A percentile compares a stretch with the other conserved stretches of the same genome.
These are phyloP conservation scores for Teratosphaeria epicoccoides DNA, from an alignment of 2,329 filamentous ascomycete genomes.

Conservation along the genomic window DNA sequence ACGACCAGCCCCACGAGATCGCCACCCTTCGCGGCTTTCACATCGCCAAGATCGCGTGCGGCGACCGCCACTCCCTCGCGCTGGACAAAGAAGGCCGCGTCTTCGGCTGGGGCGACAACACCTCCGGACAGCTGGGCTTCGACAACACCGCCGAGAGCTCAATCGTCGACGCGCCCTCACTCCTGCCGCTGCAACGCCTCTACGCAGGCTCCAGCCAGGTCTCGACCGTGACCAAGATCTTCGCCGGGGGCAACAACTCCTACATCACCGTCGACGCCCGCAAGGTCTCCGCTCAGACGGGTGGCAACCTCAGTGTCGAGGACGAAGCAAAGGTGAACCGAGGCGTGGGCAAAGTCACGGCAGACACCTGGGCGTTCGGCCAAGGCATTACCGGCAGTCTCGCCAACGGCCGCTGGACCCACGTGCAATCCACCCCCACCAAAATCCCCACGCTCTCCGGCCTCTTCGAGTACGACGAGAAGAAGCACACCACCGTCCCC, in stretches of 20 bases:
- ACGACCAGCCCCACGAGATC: constrained; percentile 75
- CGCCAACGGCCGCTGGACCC: constrained; percentile 81
- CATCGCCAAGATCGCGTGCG: constrained; percentile 65
- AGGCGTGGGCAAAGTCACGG: constrained; percentile 47
- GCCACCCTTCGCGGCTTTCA: constrained; percentile 58
- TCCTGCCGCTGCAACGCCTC: constrained; percentile 59
- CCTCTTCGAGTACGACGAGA: constrained; percentile 79
- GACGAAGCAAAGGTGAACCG: constrained; percentile 24
- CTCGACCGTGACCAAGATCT: constrained; percentile 63
- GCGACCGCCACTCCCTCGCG: constrained; percentile 76
- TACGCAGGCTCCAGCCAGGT: constrained; percentile 51
- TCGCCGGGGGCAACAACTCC: constrained; percentile 75
- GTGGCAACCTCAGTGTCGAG: constrained; percentile 7
- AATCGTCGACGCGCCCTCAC: constrained; percentile 57
- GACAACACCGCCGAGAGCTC: constrained; percentile 53
- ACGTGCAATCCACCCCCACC: constrained; percentile 63
- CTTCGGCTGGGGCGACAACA: constrained; percentile 87
- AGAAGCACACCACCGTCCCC: constrained; percentile 53
- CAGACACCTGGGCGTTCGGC: constrained; percentile 80
- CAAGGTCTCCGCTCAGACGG: constrained; percentile 39
- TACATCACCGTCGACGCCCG: constrained; percentile 79
- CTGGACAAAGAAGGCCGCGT: constrained; percentile 65
- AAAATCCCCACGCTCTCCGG: constrained; percentile 78
- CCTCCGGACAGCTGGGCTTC: constrained; percentile 81
- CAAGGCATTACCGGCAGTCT: constrained; percentile 74